Evolutionary conservation across 2,329 filamentous ascomycete genomes (phyloP), one percentile per base, ranked within the genome.

Genomic region (Colletotrichum liaoningense): DNA sequence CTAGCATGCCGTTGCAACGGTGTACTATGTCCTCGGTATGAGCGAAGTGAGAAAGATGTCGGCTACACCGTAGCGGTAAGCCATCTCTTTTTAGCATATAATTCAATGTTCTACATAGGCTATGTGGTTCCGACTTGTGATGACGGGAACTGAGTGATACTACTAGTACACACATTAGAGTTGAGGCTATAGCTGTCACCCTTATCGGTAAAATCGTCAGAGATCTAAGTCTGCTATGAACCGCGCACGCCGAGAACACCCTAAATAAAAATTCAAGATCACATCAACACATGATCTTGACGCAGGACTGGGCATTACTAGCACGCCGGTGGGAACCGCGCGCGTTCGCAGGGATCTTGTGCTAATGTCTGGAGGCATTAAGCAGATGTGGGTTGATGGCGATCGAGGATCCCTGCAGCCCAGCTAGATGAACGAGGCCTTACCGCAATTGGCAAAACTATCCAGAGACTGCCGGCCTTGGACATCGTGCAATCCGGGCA

Each of bases 281-380:
- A 19, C 16, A 19, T 49, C 42, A 49, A n/a, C 19, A 49, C 16
- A 49, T 19, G 19, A n/a, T 49, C 5, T 49, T 49, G 42, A 49
- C 19, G 42, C 19, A 49, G 42, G 19, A 49, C 19, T 49, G 42
- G 42, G 42, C 42, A 49, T 19, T n/a, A n/a, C 8, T 19, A 49
- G 42, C 22, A 78, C 79, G 0, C 79, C 81, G 0, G 68, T 62
- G 0, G 83, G 81, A 0, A 26, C 65, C 65, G 65, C 65, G 65
- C 65, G 65, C 57, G 57, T 54, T 54, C 33, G 57, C 65, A 68
- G 54, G 57, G 65, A 62, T 62, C 22, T 62, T 16, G 35, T 42
- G 14, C 38, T 22, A 52, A 14, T 14, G 30, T 52, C 35, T 46
- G 65, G 65, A 68, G 52, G 65, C 57, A 58, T 67, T 58, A 46